Conservation (phyloP, 148 eudicot genomes). For the Vaccinium corymbosum region DNA sequence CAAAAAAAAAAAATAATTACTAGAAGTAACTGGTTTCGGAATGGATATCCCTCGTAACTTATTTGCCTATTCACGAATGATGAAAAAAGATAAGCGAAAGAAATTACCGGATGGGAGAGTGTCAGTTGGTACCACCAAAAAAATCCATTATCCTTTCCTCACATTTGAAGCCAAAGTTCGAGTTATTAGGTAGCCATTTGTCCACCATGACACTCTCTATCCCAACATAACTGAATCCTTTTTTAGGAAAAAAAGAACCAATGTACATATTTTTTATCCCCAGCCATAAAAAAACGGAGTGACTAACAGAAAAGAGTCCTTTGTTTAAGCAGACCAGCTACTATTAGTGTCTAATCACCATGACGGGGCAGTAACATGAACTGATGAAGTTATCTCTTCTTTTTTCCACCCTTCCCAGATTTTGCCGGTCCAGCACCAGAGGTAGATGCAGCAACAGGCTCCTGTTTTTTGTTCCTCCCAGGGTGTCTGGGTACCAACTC, state of each 20-base stretch:
- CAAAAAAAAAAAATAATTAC: no score
- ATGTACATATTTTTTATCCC: not conserved
- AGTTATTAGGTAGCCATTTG: no score
- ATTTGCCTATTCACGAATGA: no score
- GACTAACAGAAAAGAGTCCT: not conserved
- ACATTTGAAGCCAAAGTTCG: no score
- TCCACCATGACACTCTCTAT: not conserved
- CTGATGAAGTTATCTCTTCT: conserved; percentile 22
- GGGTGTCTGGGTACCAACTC: conserved; percentile 73
- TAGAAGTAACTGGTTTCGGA: no score
- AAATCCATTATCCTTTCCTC: no score
- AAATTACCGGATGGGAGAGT: no score
- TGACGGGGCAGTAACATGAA: not conserved
- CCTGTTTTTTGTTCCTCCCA: conserved; percentile 73
- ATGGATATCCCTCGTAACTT: no score
- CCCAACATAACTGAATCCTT: not conserved
- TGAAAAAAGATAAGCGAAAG: no score
- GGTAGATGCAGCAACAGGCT: conserved; percentile 35
- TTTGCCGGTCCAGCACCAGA: conserved; percentile 26
- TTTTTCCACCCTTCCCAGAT: conserved; percentile 33
- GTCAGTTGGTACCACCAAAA: no score
- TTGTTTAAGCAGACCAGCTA: not conserved
- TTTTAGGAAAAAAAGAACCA: not conserved
- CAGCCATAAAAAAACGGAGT: not conserved
- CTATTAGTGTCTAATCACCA: not conserved